Conservation (phyloP, 129 eudicot species). For the Artemisia annua region DNA sequence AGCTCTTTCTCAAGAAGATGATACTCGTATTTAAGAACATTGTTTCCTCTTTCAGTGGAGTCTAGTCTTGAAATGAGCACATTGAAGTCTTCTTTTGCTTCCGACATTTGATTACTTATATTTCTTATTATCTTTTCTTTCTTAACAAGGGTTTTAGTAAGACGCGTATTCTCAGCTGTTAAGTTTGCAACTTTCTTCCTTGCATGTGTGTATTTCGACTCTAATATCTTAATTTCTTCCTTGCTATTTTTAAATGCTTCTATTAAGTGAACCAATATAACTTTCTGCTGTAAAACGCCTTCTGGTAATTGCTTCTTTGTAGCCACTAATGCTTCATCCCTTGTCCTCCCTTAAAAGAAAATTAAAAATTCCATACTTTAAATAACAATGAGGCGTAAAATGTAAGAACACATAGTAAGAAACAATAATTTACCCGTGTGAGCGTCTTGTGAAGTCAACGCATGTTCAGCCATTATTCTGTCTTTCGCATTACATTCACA, state of each 20-base stretch:
- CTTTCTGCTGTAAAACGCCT: slow-evolving; percentile 46
- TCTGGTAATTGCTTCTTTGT: slow-evolving; percentile 56
- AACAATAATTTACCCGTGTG: slow-evolving; percentile 42
- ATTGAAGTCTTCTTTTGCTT: slow-evolving; percentile 56
- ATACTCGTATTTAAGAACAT: slow-evolving; percentile 67
- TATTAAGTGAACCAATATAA: slow-evolving; percentile 43
- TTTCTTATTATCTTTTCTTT: slow-evolving; percentile 57
- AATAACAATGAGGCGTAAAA: not conserved
- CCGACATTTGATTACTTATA: slow-evolving; percentile 36
- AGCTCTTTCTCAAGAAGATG: slow-evolving; percentile 73
- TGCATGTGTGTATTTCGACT: slow-evolving; percentile 52
- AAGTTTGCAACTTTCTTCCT: slow-evolving; percentile 53
- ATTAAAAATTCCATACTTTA: not conserved
- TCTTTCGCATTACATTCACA: slow-evolving; percentile 68
- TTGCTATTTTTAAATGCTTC: slow-evolving; percentile 59
- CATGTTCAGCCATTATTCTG: slow-evolving; percentile 43
- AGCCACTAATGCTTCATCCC: slow-evolving; percentile 55
- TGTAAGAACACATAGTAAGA: not conserved
- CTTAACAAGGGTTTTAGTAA: slow-evolving; percentile 48
- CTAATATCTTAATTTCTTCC: slow-evolving; percentile 50
- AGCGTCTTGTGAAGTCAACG: slow-evolving; percentile 55
- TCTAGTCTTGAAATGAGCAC: slow-evolving; percentile 57
- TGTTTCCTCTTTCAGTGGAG: slow-evolving; percentile 61
- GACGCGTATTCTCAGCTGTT: slow-evolving; percentile 61
- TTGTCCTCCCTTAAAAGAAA: slow-evolving; percentile 45